Evolutionary conservation across 306 rosid genomes (phyloP).

Genomic region (Crotalaria pallida): DNA sequence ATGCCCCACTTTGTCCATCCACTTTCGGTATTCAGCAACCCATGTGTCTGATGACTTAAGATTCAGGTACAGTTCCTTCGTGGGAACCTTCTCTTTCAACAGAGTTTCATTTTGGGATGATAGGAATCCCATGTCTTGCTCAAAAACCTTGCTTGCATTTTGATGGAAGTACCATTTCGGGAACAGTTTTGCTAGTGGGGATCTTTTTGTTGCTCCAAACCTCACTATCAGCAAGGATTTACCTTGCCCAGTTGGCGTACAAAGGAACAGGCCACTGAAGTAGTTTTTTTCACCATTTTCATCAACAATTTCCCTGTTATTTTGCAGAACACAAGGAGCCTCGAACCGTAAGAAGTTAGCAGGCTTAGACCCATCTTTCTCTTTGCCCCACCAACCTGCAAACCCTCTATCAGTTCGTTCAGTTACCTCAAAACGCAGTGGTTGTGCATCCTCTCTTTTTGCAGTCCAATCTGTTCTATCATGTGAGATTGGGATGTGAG

Average conservation of each 20-base stretch:
- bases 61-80: slow-evolving; percentile 72
- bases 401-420: slow-evolving; percentile 84
- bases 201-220: slow-evolving; percentile 67
- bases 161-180: slow-evolving; percentile 94
- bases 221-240: slow-evolving; percentile 90
- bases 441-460: slow-evolving; percentile 82
- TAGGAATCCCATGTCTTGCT: slow-evolving; percentile 97
- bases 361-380: slow-evolving; percentile 41
- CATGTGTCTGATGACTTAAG: slow-evolving; percentile 85
- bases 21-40: slow-evolving; percentile 86
- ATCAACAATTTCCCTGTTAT: slow-evolving; percentile 55
- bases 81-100: slow-evolving; percentile 74
- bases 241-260: slow-evolving; percentile 96
- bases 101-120: slow-evolving; percentile 89
- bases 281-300: slow-evolving; percentile 55
- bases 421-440: slow-evolving; percentile 61
- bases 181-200: slow-evolving; percentile 50
- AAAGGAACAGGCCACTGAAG: slow-evolving; percentile 79
- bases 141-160: slow-evolving; percentile 90
- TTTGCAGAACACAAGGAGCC: slow-evolving; percentile 91
- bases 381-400: slow-evolving; percentile 89
- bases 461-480: slow-evolving; percentile 89
- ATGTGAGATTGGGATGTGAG: slow-evolving; percentile 92
- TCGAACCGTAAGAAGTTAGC: slow-evolving; percentile 67
- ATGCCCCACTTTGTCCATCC: slow-evolving; percentile 99